Conservation (phyloP, 768 basidiomycete genomes). For the Suillus cothurnatus region DNA sequence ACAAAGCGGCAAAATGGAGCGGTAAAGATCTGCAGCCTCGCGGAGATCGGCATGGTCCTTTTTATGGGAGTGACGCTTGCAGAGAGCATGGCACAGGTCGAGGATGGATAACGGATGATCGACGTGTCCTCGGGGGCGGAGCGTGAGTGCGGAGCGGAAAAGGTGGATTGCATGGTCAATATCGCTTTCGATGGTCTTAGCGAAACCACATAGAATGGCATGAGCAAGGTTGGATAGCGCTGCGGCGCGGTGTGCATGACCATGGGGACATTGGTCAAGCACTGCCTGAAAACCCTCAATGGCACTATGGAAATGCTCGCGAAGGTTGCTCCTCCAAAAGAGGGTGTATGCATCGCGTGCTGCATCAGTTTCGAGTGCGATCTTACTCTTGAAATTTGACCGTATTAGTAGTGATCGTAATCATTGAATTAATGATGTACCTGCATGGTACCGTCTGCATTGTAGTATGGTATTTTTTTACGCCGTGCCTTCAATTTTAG, state of each 20-base stretch:
- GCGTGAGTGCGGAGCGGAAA: not conserved
- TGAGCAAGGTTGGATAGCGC: conserved; percentile 8
- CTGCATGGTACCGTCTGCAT: not conserved
- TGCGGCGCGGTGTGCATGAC: not conserved
- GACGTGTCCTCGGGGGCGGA: not conserved
- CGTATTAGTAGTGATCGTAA: not conserved
- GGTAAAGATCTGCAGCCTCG: not conserved
- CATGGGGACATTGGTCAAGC: not conserved
- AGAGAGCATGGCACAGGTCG: not conserved
- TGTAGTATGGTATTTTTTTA: not conserved
- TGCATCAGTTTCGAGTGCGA: not conserved
- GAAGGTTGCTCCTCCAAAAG: not conserved
- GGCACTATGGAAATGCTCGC: not conserved
- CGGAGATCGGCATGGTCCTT: not conserved
- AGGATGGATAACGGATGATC: not conserved
- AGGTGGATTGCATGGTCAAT: not conserved
- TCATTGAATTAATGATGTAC: not conserved
- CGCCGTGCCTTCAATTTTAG: not conserved
- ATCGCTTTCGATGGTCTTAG: not conserved
- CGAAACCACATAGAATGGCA: not conserved
- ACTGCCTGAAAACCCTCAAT: not conserved
- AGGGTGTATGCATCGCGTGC: not conserved
- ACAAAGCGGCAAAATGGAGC: not conserved
- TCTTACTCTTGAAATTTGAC: not conserved
- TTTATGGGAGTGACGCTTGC: not conserved